Base-by-base conservation (phyloP, 305 asterid species). In the Fraxinus greggii region DNA sequence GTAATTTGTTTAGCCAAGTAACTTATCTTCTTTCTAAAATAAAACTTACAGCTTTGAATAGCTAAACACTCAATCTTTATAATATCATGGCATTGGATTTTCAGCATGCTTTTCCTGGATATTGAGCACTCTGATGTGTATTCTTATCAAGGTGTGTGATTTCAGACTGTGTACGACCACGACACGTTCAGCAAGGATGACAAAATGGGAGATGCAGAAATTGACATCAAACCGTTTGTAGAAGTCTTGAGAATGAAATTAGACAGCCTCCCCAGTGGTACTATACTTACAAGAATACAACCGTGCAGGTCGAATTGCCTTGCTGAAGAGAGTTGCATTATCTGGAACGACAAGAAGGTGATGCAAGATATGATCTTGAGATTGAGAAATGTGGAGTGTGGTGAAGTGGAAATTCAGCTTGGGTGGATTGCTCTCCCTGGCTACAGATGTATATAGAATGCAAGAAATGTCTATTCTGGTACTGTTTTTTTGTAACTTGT, bases 101-200 rank as follows among this genome's bases (percentile, higher is more conserved):
- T 61, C 70, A 21, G 1, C 29, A 8, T 61, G 2, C 1, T 8
- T 45, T 26, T 40, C 42, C n/a, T 76, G 80, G 65, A 76, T 12
- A 31, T 28, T 38, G 33, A 33, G 2, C 12, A 56, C 26, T 38
- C 28, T 59, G 59, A 19, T 78, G 29, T 83, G 35, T 38, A 76
- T 77, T 15, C 72, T 8, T 21, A 48, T 65, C 2, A 36, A 29
- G 73, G 15, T 79, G n/a, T 54, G 59, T 33, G 38, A 8, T 85
- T 87, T 38, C 91, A 93, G 98, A 92, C 87, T 0, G 98, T 95
- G 31, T 95, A 88, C 69, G 99, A 95, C 79, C 98, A 93, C 76
- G 98, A 95, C 89, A 90, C 92, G 3, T 92, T 95, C 92, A 92
- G 88, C 90, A 89, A 79, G 90, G 99, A 95, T 33, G 99, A 95